These are phyloP conservation scores for Hymenoscyphus scutula DNA, from an alignment of 2,329 filamentous ascomycete species.

Conservation along the genomic window DNA sequence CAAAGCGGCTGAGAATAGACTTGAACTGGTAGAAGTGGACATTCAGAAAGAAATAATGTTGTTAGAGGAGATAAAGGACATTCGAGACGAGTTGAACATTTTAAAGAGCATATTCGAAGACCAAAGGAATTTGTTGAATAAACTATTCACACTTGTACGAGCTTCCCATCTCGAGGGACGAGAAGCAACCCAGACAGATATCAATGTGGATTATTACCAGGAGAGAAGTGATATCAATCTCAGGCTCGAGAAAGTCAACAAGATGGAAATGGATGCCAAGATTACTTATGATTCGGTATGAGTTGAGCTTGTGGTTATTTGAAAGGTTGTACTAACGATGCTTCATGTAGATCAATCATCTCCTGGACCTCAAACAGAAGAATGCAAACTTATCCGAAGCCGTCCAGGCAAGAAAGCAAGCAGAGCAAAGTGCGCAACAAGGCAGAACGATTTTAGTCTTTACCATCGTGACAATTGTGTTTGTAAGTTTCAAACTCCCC, in stretches of 20 bases:
- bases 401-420: not conserved
- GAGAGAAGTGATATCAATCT: slow-evolving; percentile 4
- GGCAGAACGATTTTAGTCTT: not conserved
- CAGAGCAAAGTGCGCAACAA: not conserved
- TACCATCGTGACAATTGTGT: not conserved
- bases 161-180: not conserved
- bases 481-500: not conserved
- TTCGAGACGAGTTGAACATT: slow-evolving; percentile 7
- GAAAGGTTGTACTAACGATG: not conserved
- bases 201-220: not conserved
- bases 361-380: slow-evolving; percentile 9
- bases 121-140: not conserved
- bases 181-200: not conserved
- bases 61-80: slow-evolving; percentile 9
- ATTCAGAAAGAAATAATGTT: slow-evolving; percentile 4
- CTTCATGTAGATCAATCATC: slow-evolving; percentile 1
- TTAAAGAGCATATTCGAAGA: slow-evolving; percentile 3
- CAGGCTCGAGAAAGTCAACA: not conserved
- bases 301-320: not conserved
- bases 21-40: not conserved
- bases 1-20: not conserved
- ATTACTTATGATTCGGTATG: slow-evolving; percentile 9
- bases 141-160: not conserved
- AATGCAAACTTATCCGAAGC: slow-evolving; percentile 6
- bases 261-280: slow-evolving; percentile 6